Conservation (phyloP, 306 rosid species). For the Cucurbita moschata region DNA sequence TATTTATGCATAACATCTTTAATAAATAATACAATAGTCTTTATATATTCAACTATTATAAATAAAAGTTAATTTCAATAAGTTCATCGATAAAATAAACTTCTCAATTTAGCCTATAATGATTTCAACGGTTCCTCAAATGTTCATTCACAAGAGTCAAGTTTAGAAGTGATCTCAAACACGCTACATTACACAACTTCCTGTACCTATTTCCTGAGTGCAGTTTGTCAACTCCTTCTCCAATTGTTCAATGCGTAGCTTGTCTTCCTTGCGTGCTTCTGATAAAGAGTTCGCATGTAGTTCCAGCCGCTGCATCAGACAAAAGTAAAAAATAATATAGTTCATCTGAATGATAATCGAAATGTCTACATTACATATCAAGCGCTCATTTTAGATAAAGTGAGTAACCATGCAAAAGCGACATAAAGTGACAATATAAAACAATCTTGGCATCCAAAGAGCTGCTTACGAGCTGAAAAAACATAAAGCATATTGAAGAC, state of each 20-base stretch:
- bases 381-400: not conserved
- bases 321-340: constrained; percentile 15
- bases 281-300: constrained; percentile 37
- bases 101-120: not conserved
- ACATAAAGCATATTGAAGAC: not conserved
- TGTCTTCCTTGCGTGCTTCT: constrained; percentile 39
- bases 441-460: not conserved
- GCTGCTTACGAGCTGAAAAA: not conserved
- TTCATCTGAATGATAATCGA: not conserved
- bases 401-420: not conserved
- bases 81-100: not conserved
- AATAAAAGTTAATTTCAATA: not conserved
- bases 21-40: no score
- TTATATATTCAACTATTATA: no score
- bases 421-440: not conserved
- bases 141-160: not conserved
- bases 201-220: constrained; percentile 75
- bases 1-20: no score
- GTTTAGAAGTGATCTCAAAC: not conserved
- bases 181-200: not conserved
- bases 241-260: constrained; percentile 40
- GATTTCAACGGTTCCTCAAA: not conserved
- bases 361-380: not conserved
- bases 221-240: constrained; percentile 69
- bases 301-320: constrained; percentile 45